These are phyloP conservation scores for Coniella lustricola DNA, from an alignment of 2,329 filamentous ascomycete species.

Conservation along the genomic window DNA sequence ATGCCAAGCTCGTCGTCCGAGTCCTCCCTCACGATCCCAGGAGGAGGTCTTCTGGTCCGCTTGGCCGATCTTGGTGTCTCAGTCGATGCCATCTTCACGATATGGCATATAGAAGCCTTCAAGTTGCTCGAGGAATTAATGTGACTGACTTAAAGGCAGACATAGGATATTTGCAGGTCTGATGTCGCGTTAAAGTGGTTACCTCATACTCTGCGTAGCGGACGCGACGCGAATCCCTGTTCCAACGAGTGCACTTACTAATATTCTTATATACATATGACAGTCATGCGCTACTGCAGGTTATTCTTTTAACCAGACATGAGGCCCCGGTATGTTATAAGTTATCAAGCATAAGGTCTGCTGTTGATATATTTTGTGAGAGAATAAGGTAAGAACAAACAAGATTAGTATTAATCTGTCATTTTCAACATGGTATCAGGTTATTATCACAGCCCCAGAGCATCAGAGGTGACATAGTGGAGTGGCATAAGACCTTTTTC, in stretches of 20 bases:
- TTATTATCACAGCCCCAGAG: too few species aligned
- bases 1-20: slow-evolving; percentile 80
- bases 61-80: slow-evolving; percentile 5
- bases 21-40: slow-evolving; percentile 65
- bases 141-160: too few species aligned
- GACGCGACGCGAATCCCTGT: slow-evolving; percentile 15
- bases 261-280: too few species aligned
- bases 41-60: slow-evolving; percentile 20
- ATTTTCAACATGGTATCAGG: too few species aligned
- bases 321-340: neutral
- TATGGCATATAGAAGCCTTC: neutral
- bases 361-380: too few species aligned
- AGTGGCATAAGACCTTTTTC: too few species aligned
- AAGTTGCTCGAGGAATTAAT: too few species aligned
- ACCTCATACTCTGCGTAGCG: neutral
- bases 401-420: too few species aligned
- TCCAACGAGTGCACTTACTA: neutral
- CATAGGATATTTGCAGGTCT: neutral
- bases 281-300: slow-evolving; percentile 5
- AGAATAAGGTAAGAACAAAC: too few species aligned
- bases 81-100: slow-evolving; percentile 3
- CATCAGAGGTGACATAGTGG: too few species aligned
- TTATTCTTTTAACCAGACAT: slow-evolving; percentile 8
- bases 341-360: too few species aligned
- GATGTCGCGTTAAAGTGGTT: slow-evolving; percentile 11